Base-by-base conservation (phyloP, 2,329 filamentous ascomycete genomes). In the Trichoderma harzianum region DNA sequence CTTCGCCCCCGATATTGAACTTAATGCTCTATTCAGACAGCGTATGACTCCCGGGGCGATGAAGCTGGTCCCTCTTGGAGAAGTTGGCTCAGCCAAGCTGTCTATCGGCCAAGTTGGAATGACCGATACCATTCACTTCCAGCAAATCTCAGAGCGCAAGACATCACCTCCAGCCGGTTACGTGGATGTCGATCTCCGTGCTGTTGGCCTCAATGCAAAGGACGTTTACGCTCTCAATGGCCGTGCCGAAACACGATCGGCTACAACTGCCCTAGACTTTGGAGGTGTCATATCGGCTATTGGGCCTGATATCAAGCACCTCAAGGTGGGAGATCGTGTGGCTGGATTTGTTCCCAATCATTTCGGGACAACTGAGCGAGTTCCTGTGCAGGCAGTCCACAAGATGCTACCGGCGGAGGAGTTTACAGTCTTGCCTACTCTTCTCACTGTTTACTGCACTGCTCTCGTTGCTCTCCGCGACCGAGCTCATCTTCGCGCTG, bases 391-490 rank as follows among this genome's bases (percentile, higher is more conserved):
- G 10, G 67, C 58, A 26, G 69, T 68, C 6, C 68, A 60, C 36
- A 70, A 47, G 81, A 84, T 8, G 82, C 80, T 0, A 77, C 79
- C 1, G 70, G 72, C 67, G 53, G 55, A 81, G 30, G 65, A 75
- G 2, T 76, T 76, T 26, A 71, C 61, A 1, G 66, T 72, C 4
- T 71, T 78, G 47, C 18, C 73, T 6, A 58, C 76, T 7, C 76
- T 76, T 4, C 60, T 75, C 11, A 67, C 65, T 7, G 68, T 62
- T 4, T 72, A 70, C 26, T 66, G 60, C 18, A 71, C 71, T 21
- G 71, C 68, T 5, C 51, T 72, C 4, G 61, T 66, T 43, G 51
- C 73, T 1, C 72, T 82, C 2, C 66, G 75, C 8, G 39, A 78
- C 16, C 24, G 77, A 18, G 79, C 75, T 6, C 69, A 76, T 5